Percentiles rank a stretch among this genome's conserved stretches.
Evolutionary conservation across 768 basidiomycete genomes (phyloP).

Genomic region (Coprinopsis cinerea): DNA sequence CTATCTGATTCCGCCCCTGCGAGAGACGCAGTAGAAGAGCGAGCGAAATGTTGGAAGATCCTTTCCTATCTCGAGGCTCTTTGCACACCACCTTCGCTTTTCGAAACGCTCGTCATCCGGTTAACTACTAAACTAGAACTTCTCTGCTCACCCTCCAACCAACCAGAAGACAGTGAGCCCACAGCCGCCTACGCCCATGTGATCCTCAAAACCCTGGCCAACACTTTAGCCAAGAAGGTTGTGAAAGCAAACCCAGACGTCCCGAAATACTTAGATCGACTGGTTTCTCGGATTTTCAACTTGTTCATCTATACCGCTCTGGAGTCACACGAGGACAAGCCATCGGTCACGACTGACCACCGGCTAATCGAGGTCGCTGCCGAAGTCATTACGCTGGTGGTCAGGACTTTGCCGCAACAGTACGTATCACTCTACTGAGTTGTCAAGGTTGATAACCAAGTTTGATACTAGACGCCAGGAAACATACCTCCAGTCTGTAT

Average conservation of each 20-base stretch:
- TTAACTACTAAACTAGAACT: conserved; percentile 73
- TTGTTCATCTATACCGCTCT: conserved; percentile 46
- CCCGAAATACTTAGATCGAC: conserved; percentile 68
- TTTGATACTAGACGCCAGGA: conserved; percentile 53
- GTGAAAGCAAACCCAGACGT: conserved; percentile 62
- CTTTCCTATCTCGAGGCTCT: conserved; percentile 66
- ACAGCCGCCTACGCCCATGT: conserved; percentile 83
- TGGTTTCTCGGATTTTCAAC: conserved; percentile 68
- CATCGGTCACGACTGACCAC: conserved; percentile 32
- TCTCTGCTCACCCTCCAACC: conserved; percentile 38
- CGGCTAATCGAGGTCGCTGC: conserved; percentile 59
- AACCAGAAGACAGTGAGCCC: conserved; percentile 44
- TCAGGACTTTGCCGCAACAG: conserved; percentile 58
- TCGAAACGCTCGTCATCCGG: conserved; percentile 76
- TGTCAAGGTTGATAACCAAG: conserved; percentile 5
- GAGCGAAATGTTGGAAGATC: conserved; percentile 61
- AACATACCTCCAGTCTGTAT: conserved; percentile 42
- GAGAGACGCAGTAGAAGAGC: conserved; percentile 44
- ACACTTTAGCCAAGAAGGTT: conserved; percentile 47
- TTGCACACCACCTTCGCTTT: conserved; percentile 71
- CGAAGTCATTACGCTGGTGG: conserved; percentile 60
- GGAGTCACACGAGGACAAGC: conserved; percentile 18
- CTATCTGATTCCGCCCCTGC: conserved; percentile 66
- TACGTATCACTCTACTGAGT: conserved; percentile 35
- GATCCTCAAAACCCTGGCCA: conserved; percentile 63